A percentile compares a stretch with the other conserved stretches of the same genome.
Evolutionary conservation across 495 filamentous ascomycete genomes (phyloP).

Genomic region (Penicillium antarcticum): DNA sequence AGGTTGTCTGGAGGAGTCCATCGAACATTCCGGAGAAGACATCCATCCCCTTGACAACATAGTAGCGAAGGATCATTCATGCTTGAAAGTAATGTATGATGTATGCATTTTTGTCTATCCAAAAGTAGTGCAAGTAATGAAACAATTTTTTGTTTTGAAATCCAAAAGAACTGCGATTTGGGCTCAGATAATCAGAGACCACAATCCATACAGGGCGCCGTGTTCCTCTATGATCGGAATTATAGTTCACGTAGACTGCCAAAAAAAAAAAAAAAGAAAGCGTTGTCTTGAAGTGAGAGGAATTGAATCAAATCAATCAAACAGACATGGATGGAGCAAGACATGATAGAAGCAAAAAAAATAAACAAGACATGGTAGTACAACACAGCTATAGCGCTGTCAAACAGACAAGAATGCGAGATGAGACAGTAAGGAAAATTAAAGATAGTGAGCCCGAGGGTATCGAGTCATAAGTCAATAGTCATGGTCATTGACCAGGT

Average conservation of each 20-base stretch:
- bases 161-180: constrained; percentile 6
- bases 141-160: constrained; percentile 10
- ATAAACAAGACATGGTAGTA: background rate
- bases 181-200: background rate
- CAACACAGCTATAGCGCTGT: background rate
- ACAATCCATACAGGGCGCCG: constrained; percentile 1
- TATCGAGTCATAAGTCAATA: constrained; percentile 4
- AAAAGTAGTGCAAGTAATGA: background rate
- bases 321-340: constrained; percentile 3
- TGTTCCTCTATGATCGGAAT: constrained; percentile 3
- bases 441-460: constrained; percentile 11
- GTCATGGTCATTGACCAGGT: constrained; percentile 1
- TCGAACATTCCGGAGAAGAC: background rate
- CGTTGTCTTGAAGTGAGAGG: background rate
- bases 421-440: constrained; percentile 6
- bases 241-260: constrained; percentile 2
- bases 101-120: constrained; percentile 10
- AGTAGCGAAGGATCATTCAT: background rate
- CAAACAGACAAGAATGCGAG: background rate
- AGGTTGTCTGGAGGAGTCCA: background rate
- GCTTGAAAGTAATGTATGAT: background rate
- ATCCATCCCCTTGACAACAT: background rate
- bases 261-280: background rate
- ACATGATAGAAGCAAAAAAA: background rate
- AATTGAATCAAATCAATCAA: background rate